A percentile compares a stretch with the other conserved stretches of the same genome.
Evolutionary conservation across 345 rosid species (phyloP).

Genomic region (Gossypium raimondii): DNA sequence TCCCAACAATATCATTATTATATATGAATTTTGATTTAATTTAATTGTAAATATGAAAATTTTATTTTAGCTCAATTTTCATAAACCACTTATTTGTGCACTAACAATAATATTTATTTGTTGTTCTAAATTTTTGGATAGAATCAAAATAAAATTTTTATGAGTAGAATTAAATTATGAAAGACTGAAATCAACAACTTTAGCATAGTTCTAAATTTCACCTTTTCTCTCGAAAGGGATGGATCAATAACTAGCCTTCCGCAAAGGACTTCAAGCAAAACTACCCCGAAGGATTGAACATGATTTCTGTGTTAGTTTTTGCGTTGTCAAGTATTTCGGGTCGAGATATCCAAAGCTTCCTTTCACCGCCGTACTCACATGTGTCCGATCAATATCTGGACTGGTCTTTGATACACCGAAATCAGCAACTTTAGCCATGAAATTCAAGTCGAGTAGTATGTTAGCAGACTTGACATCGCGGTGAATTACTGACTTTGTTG

Average conservation of each 20-base stretch:
- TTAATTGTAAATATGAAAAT: no score
- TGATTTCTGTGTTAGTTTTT: constrained; percentile 42
- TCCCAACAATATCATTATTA: no score
- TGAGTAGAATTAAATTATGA: no score
- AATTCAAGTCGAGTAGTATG: constrained; percentile 36
- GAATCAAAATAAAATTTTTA: no score
- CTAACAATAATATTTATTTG: no score
- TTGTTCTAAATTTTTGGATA: no score
- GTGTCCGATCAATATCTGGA: constrained; percentile 39
- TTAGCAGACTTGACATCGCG: constrained; percentile 42
- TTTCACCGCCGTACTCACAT: constrained; percentile 39
- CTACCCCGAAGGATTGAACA: constrained; percentile 44
- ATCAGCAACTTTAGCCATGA: constrained; percentile 44
- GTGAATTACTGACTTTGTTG: constrained; percentile 34
- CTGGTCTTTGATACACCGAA: constrained; percentile 41
- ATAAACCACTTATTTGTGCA: no score
- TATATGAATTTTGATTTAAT: no score
- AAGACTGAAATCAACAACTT: constrained; percentile 27
- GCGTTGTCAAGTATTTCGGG: constrained; percentile 40
- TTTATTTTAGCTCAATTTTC: no score
- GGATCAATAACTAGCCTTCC: constrained; percentile 41
- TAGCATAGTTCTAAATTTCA: constrained; percentile 18
- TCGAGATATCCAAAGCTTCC: constrained; percentile 45
- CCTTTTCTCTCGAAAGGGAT: constrained; percentile 38
- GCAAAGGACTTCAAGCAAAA: constrained; percentile 38